These are phyloP conservation scores for Microstroma glucosiphilum DNA, from an alignment of 1,284 basidiomycete species.

Conservation along the genomic window DNA sequence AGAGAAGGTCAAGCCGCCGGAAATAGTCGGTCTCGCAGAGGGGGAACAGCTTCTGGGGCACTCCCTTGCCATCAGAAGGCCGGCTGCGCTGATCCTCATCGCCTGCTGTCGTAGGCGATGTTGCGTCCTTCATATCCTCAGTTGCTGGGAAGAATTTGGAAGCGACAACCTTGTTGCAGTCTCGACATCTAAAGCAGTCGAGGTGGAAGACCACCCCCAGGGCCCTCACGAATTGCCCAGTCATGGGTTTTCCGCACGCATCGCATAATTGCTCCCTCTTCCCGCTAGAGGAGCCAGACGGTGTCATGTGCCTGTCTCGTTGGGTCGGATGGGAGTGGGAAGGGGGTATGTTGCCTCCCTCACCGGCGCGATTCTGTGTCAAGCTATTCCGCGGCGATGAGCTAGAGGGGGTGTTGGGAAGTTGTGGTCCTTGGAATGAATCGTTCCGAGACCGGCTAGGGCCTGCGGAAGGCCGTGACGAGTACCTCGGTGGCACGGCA, in stretches of 20 bases:
- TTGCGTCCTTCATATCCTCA: conserved; percentile 61
- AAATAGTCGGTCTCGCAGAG: conserved; percentile 94
- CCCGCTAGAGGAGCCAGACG: background rate
- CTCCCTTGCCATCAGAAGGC: conserved; percentile 7
- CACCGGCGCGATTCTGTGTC: no score
- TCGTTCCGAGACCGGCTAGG: background rate
- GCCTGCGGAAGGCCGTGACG: conserved; percentile 8
- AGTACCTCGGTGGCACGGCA: background rate
- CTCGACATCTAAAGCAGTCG: conserved; percentile 87
- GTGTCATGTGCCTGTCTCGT: no score
- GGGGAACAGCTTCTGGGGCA: conserved; percentile 37
- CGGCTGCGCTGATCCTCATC: background rate
- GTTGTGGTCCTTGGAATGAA: no score
- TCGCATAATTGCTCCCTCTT: conserved; percentile 37
- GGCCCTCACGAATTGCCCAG: conserved; percentile 92
- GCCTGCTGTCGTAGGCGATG: conserved; percentile 56
- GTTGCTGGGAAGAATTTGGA: conserved; percentile 88
- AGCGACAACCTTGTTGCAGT: conserved; percentile 91
- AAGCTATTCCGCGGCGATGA: no score
- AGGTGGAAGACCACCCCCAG: conserved; percentile 89
- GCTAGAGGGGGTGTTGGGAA: no score
- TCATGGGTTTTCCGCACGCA: conserved; percentile 56
- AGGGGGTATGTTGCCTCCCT: background rate
- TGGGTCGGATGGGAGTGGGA: background rate
- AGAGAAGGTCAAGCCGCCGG: conserved; percentile 87